phyloP scores from a whole-genome alignment of 2,329 filamentous ascomycete species.

The Fusarium sp. region DNA sequence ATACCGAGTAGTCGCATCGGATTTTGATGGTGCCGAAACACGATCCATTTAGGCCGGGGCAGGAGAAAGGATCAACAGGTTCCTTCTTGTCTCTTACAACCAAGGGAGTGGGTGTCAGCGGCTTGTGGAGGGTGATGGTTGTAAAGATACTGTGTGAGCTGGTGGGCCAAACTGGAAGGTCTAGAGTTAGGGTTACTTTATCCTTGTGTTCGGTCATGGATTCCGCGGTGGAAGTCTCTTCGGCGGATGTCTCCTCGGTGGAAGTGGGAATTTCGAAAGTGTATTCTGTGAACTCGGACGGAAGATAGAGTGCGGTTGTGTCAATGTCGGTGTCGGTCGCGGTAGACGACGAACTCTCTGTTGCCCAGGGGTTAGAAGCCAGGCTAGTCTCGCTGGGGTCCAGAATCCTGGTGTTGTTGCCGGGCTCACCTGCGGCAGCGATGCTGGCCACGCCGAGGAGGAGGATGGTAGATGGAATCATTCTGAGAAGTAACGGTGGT shows the following conservation, averaged over 20 bases:
- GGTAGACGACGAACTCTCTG: neutral
- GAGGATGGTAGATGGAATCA: neutral
- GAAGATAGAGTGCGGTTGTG: neutral
- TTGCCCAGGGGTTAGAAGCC: neutral
- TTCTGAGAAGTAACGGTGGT: neutral
- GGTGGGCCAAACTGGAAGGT: neutral
- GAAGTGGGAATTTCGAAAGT: neutral
- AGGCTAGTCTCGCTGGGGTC: neutral
- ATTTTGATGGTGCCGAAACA: neutral
- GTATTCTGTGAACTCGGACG: neutral
- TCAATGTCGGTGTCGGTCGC: neutral
- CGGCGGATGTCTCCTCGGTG: neutral
- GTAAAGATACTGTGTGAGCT: neutral
- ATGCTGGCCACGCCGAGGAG: neutral
- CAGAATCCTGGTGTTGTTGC: neutral
- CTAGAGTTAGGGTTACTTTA: neutral
- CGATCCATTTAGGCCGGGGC: neutral
- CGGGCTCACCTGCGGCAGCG: neutral
- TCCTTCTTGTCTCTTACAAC: neutral
- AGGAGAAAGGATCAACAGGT: neutral
- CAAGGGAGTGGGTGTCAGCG: accelerated
- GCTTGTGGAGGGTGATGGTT: neutral
- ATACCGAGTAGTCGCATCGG: neutral
- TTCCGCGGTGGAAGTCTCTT: neutral
- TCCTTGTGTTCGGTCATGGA: neutral